These are phyloP conservation scores for Peniophora sp. DNA, from an alignment of 1,284 basidiomycete genomes.

Conservation along the genomic window DNA sequence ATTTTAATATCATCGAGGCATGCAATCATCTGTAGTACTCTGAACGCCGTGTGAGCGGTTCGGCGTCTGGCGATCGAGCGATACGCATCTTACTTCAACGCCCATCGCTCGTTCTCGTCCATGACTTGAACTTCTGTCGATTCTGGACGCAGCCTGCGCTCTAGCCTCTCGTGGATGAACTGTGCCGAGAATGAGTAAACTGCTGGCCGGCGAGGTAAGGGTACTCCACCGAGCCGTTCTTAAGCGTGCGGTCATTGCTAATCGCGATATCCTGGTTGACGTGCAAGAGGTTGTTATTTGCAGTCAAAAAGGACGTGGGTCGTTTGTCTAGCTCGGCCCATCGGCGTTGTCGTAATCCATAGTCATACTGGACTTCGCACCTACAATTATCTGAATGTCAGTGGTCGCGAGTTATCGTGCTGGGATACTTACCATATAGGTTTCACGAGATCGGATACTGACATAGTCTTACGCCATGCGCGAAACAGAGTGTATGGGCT, in stretches of 20 bases:
- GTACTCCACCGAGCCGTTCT: conserved; percentile 52
- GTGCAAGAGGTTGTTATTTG: conserved; percentile 57
- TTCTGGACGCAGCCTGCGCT: conserved; percentile 64
- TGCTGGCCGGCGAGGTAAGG: neutral
- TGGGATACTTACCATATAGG: conserved; percentile 41
- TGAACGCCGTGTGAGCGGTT: conserved; percentile 15
- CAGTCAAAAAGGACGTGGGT: conserved; percentile 53
- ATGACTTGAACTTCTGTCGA: conserved; percentile 41
- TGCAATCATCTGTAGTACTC: conserved; percentile 56
- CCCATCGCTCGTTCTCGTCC: conserved; percentile 67
- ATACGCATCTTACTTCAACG: conserved; percentile 39
- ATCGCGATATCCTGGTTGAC: conserved; percentile 52
- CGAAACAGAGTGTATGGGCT: conserved; percentile 20
- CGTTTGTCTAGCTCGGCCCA: conserved; percentile 43
- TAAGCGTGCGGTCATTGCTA: conserved; percentile 50
- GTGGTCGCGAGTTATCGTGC: neutral
- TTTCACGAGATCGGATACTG: conserved; percentile 39
- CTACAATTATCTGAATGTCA: too few species aligned
- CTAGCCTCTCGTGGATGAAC: conserved; percentile 75
- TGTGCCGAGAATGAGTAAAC: conserved; percentile 14
- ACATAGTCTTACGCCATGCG: conserved; percentile 14
- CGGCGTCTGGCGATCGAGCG: too few species aligned
- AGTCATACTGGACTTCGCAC: conserved; percentile 77
- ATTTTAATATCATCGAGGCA: conserved; percentile 40
- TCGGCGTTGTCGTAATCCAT: conserved; percentile 56